A percentile compares a stretch with the other conserved stretches of the same genome.
These are phyloP conservation scores for Hymenoscyphus scutula DNA, from an alignment of 2,329 filamentous ascomycete genomes.

Conservation along the genomic window DNA sequence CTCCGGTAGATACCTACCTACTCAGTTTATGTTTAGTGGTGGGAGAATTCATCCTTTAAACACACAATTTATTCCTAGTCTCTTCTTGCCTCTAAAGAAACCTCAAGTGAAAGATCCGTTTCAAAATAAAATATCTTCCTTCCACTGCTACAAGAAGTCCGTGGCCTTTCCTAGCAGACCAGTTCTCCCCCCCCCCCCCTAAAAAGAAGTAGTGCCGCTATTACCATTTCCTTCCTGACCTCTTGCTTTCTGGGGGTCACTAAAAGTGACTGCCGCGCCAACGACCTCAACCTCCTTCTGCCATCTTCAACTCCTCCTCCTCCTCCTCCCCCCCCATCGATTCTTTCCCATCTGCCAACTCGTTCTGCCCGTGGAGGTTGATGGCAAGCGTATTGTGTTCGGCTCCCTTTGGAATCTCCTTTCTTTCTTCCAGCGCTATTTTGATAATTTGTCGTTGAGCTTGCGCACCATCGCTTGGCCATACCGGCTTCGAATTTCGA, in stretches of 20 bases:
- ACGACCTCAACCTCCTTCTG: constrained; percentile 12
- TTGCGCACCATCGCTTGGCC: constrained; percentile 29
- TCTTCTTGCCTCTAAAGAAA: too few relatives aligned
- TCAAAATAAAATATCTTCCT: too few relatives aligned
- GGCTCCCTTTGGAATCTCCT: constrained; percentile 22
- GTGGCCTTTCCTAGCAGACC: too few relatives aligned
- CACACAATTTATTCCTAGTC: too few relatives aligned
- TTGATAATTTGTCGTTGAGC: constrained; percentile 27
- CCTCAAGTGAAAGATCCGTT: too few relatives aligned
- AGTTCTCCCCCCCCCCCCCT: too few relatives aligned
- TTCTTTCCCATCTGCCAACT: constrained; percentile 11
- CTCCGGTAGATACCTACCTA: background rate
- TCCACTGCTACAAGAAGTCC: too few relatives aligned
- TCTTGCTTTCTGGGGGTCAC: background rate
- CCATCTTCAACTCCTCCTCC: constrained; percentile 9
- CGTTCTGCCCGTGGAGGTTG: constrained; percentile 22
- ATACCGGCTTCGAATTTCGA: constrained; percentile 12
- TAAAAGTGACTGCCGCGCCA: constrained; percentile 1
- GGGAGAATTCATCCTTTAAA: too few relatives aligned
- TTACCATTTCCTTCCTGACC: background rate
- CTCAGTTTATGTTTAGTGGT: background rate
- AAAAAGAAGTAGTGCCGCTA: background rate
- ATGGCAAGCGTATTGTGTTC: constrained; percentile 30
- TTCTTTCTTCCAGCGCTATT: constrained; percentile 30
- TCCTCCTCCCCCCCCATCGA: constrained; percentile 11